Evolutionary conservation across 108 stramenopile species (phyloP).

Genomic region (Discostella stelligeroides): DNA sequence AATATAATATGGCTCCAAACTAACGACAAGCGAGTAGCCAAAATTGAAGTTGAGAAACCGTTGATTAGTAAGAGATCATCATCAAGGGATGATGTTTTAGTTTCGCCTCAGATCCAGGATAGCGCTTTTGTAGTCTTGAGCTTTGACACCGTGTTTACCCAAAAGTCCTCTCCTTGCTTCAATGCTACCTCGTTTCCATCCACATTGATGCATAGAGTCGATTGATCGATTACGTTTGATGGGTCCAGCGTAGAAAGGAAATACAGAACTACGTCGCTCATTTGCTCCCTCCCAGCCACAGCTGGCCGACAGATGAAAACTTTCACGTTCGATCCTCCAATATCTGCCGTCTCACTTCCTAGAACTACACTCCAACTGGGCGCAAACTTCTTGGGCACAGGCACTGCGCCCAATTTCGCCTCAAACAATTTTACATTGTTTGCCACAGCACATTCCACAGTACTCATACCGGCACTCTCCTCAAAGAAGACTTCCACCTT

Average conservation of each 20-base stretch:
- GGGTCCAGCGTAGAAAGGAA: slow-evolving; percentile 76
- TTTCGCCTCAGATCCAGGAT: slow-evolving; percentile 44
- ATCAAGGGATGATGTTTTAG: too few relatives aligned
- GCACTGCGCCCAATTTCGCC: slow-evolving; percentile 82
- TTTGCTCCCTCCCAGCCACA: slow-evolving; percentile 62
- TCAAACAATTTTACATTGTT: slow-evolving; percentile 70
- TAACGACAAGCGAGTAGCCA: too few relatives aligned
- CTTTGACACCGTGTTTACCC: slow-evolving; percentile 67
- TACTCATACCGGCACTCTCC: slow-evolving; percentile 68
- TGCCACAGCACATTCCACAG: slow-evolving; percentile 70
- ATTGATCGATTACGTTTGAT: slow-evolving; percentile 15
- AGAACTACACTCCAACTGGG: slow-evolving; percentile 71
- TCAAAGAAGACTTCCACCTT: slow-evolving; percentile 90
- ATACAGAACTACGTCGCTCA: slow-evolving; percentile 56
- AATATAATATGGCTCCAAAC: too few relatives aligned
- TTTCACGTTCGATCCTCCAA: slow-evolving; percentile 73
- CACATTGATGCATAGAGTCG: slow-evolving; percentile 43
- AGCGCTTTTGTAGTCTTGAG: slow-evolving; percentile 58
- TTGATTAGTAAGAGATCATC: too few relatives aligned
- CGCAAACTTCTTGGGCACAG: slow-evolving; percentile 75
- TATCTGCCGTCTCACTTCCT: slow-evolving; percentile 68
- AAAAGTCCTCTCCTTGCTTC: slow-evolving; percentile 76
- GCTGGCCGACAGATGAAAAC: slow-evolving; percentile 83
- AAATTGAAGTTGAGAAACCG: too few relatives aligned
- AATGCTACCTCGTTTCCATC: slow-evolving; percentile 64